These are phyloP conservation scores for Oleoguttula mirabilis DNA, from an alignment of 495 filamentous ascomycete species.

Conservation along the genomic window DNA sequence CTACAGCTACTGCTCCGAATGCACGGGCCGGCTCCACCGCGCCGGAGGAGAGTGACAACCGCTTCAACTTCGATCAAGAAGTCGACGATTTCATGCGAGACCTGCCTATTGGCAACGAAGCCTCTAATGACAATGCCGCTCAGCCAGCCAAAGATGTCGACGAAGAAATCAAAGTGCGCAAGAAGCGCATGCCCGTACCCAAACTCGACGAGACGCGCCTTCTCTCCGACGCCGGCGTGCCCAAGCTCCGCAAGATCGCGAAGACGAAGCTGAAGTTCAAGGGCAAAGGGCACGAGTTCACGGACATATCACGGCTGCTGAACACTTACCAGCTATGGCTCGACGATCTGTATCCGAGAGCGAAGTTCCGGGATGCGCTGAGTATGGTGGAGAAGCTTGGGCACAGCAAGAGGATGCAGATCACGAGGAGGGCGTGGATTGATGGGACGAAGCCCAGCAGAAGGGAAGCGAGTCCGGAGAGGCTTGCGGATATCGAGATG, in stretches of 20 bases:
- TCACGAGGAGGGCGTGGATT: slow-evolving; percentile 75
- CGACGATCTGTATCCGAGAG: slow-evolving; percentile 88
- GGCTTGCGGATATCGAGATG: slow-evolving; percentile 2
- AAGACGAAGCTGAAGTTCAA: slow-evolving; percentile 65
- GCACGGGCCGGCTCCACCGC: not conserved
- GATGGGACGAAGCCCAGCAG: slow-evolving; percentile 49
- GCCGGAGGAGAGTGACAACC: slow-evolving; percentile 50
- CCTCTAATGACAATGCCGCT: slow-evolving; percentile 25
- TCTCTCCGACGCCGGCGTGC: slow-evolving; percentile 68
- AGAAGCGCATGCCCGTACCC: slow-evolving; percentile 58
- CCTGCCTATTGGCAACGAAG: slow-evolving; percentile 18
- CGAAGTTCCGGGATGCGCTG: slow-evolving; percentile 82
- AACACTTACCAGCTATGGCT: slow-evolving; percentile 94
- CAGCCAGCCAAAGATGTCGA: slow-evolving; percentile 47
- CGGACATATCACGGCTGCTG: slow-evolving; percentile 68
- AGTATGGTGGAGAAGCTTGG: slow-evolving; percentile 89
- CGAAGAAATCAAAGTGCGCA: slow-evolving; percentile 69
- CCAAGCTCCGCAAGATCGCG: slow-evolving; percentile 61
- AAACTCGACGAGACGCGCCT: slow-evolving; percentile 79
- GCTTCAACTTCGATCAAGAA: slow-evolving; percentile 42
- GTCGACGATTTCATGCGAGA: slow-evolving; percentile 39
- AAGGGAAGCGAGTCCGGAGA: slow-evolving; percentile 6
- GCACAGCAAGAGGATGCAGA: slow-evolving; percentile 62
- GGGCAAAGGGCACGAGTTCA: slow-evolving; percentile 94
- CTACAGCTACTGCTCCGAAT: slow-evolving; percentile 2